These are phyloP conservation scores for Quercus glauca DNA, from an alignment of 306 rosid species.

Conservation along the genomic window DNA sequence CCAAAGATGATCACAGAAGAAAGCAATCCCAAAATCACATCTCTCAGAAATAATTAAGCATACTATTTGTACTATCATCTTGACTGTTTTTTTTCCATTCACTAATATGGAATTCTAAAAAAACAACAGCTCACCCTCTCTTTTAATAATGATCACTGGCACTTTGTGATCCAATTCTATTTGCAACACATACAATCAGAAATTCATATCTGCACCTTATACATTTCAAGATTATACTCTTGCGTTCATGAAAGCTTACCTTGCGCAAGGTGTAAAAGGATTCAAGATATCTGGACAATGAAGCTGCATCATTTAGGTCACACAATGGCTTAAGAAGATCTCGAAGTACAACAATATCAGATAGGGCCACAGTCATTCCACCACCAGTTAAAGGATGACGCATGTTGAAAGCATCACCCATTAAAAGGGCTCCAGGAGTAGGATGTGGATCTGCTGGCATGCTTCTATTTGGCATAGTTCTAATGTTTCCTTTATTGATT, in stretches of 20 bases:
- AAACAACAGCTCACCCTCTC: neutral
- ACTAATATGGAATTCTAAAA: neutral
- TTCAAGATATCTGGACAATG: slow-evolving; percentile 49
- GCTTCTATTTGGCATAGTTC: slow-evolving; percentile 55
- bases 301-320: slow-evolving; percentile 39
- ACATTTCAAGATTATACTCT: neutral
- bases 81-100: neutral
- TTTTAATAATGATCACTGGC: neutral
- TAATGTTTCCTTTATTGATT: slow-evolving; percentile 45
- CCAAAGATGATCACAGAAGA: neutral
- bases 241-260: slow-evolving; percentile 22
- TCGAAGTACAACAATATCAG: slow-evolving; percentile 53
- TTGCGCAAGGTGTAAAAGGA: slow-evolving; percentile 57
- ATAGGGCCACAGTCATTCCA: slow-evolving; percentile 72
- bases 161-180: neutral
- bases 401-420: slow-evolving; percentile 75
- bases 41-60: neutral
- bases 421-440: slow-evolving; percentile 58
- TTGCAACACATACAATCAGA: slow-evolving; percentile 1
- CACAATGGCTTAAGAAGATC: slow-evolving; percentile 47
- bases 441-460: slow-evolving; percentile 53
- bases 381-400: slow-evolving; percentile 73
- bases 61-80: neutral
- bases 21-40: neutral
- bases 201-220: neutral